phyloP scores from a whole-genome alignment of 2,329 filamentous ascomycete genomes.

The Moelleriella libera region DNA sequence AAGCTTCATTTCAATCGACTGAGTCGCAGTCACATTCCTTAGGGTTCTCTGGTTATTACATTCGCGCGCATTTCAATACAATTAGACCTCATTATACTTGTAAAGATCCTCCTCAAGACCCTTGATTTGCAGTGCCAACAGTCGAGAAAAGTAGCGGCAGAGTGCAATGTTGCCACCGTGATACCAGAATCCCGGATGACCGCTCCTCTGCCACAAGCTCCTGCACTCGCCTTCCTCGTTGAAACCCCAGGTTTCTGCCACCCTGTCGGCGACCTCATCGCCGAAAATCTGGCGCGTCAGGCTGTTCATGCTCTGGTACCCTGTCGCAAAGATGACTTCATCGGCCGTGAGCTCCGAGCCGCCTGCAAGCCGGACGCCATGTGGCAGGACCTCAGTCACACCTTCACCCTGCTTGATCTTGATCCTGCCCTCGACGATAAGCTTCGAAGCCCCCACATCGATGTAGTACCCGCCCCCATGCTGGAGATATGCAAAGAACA shows the following conservation, averaged over 20 bases:
- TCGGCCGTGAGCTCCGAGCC: conserved; percentile 44
- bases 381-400: conserved; percentile 32
- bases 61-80: no score
- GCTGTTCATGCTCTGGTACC: conserved; percentile 55
- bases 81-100: conserved; percentile 15
- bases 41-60: no score
- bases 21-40: no score
- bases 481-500: conserved; percentile 50
- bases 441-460: conserved; percentile 47
- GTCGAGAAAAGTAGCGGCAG: conserved; percentile 44
- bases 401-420: conserved; percentile 46
- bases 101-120: conserved; percentile 24
- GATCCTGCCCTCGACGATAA: conserved; percentile 51
- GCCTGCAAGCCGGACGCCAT: conserved; percentile 34
- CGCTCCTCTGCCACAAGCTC: conserved; percentile 43
- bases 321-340: conserved; percentile 48
- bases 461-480: conserved; percentile 59
- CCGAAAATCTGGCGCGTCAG: conserved; percentile 49
- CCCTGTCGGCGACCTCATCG: conserved; percentile 40
- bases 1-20: no score
- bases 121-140: conserved; percentile 39
- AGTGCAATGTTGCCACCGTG: conserved; percentile 51
- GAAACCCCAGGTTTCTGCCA: conserved; percentile 48
- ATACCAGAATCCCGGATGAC: conserved; percentile 52
- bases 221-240: conserved; percentile 42